Base-by-base conservation (phyloP, 179 eudicot species). In the Carnegiea gigantea region DNA sequence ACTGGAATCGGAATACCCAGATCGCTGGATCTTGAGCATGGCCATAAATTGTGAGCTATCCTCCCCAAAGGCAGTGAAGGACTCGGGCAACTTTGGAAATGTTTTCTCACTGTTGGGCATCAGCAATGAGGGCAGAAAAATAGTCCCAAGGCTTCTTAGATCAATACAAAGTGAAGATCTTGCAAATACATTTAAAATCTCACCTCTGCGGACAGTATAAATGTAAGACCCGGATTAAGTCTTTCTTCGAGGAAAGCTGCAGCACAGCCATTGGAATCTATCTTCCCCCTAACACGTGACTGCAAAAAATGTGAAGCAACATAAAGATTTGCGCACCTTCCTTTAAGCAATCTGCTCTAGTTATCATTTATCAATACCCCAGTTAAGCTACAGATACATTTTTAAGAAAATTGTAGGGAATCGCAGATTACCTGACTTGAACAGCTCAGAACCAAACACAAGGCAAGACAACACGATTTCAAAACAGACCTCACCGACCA, bases 171-270 rank as follows among this genome's bases (percentile, higher is more conserved):
- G 44, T 30, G 51, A 13, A 12, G 24, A 70, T 77, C 89, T 89
- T 78, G 91, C 98, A 62, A 24, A 62, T 23, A n/a, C 11, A 62
- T n/a, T 6, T n/a, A 24, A 76, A 59, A 62, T 79, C 90, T 89
- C 79, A 93, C 99, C 99, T 95, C 98, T 9, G 94, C 95, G 30
- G 99, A 95, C 67, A 95, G 92, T 89, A 95, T 79, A 78, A 95
- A 92, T 73, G 89, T 91, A 24, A 95, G 92, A 85, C 97, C 99
- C 93, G 92, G 82, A 60, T 88, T 95, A 46, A 95, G 87, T 33
- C 98, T 88, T 89, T 95, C 97, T 83, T 95, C 99, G 68, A 94
- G 83, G 80, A 91, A 91, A 79, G 97, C 90, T 82, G 97, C 83
- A 15, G 87, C 86, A 67, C 92, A 90, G 36, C 98, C 98, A 82